Percentiles rank a stretch among this genome's conserved stretches.
Conservation (phyloP, 1,139 yeast genomes). For the Hansenula lynferdii region DNA sequence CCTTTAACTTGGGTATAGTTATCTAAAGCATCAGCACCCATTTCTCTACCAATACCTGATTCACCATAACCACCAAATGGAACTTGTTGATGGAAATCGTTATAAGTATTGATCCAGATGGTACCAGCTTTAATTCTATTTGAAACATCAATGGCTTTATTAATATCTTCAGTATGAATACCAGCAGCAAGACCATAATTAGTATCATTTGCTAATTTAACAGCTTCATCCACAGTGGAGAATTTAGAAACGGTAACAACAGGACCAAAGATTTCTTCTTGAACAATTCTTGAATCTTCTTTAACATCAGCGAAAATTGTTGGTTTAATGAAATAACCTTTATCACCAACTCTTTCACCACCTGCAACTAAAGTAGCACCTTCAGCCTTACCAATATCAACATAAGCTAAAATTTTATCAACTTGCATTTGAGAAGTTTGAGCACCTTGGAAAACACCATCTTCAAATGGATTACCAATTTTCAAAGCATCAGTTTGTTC, state of each 20-base stretch:
- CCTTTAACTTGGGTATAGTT: slow-evolving; percentile 64
- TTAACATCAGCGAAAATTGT: slow-evolving; percentile 73
- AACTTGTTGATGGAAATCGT: slow-evolving; percentile 55
- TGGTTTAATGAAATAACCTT: slow-evolving; percentile 74
- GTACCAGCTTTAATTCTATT: slow-evolving; percentile 67
- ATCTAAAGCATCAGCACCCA: slow-evolving; percentile 65
- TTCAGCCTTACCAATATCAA: slow-evolving; percentile 51
- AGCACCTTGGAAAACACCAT: slow-evolving; percentile 58
- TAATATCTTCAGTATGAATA: slow-evolving; percentile 54
- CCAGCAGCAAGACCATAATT: slow-evolving; percentile 75
- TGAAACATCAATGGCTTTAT: slow-evolving; percentile 54
- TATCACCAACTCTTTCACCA: slow-evolving; percentile 51
- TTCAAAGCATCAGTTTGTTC: slow-evolving; percentile 63
- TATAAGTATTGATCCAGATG: slow-evolving; percentile 51
- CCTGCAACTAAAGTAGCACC: slow-evolving; percentile 60
- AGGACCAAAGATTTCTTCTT: slow-evolving; percentile 84
- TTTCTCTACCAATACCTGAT: slow-evolving; percentile 71
- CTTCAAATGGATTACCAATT: slow-evolving; percentile 73
- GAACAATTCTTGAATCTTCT: slow-evolving; percentile 60
- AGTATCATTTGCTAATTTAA: slow-evolving; percentile 56
- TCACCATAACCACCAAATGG: slow-evolving; percentile 61
- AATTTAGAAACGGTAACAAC: slow-evolving; percentile 65
- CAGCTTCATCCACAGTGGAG: slow-evolving; percentile 57
- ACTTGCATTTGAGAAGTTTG: slow-evolving; percentile 56
- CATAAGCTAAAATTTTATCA: slow-evolving; percentile 53